Evolutionary conservation across 495 filamentous ascomycete genomes (phyloP).

Genomic region (Aspergillus campestris): DNA sequence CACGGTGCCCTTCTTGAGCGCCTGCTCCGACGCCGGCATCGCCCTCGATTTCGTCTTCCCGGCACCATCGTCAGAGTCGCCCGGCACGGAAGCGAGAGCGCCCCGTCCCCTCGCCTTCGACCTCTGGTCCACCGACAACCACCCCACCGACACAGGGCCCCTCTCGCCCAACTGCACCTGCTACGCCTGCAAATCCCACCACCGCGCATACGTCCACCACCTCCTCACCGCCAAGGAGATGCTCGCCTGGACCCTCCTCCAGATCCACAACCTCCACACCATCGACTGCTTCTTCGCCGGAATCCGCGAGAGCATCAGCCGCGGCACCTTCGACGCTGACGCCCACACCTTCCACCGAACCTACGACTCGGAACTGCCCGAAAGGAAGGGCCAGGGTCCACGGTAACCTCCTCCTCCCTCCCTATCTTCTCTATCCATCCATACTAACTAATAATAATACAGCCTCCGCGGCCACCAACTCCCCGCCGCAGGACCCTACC

Average conservation of each 20-base stretch:
- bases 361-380: slow-evolving; percentile 64
- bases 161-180: slow-evolving; percentile 59
- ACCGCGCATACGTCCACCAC: slow-evolving; percentile 80
- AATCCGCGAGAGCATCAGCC: slow-evolving; percentile 53
- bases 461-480: slow-evolving; percentile 80
- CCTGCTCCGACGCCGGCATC: slow-evolving; percentile 75
- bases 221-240: slow-evolving; percentile 85
- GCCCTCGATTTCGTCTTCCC: slow-evolving; percentile 77
- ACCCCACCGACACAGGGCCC: slow-evolving; percentile 51
- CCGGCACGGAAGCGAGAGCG: slow-evolving; percentile 7
- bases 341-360: slow-evolving; percentile 42
- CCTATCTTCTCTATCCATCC: not conserved
- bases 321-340: slow-evolving; percentile 55
- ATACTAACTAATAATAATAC: not conserved
- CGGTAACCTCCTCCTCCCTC: slow-evolving; percentile 36
- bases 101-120: slow-evolving; percentile 58
- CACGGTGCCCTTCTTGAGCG: slow-evolving; percentile 62
- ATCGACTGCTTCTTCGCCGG: slow-evolving; percentile 64
- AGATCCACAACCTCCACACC: slow-evolving; percentile 77
- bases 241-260: slow-evolving; percentile 88
- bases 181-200: slow-evolving; percentile 78
- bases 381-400: slow-evolving; percentile 68
- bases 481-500: slow-evolving; percentile 55
- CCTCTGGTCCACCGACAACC: slow-evolving; percentile 50
- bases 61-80: slow-evolving; percentile 12